These are phyloP conservation scores for Ceratobasidium sp. DNA, from an alignment of 1,284 basidiomycete genomes.

Conservation along the genomic window DNA sequence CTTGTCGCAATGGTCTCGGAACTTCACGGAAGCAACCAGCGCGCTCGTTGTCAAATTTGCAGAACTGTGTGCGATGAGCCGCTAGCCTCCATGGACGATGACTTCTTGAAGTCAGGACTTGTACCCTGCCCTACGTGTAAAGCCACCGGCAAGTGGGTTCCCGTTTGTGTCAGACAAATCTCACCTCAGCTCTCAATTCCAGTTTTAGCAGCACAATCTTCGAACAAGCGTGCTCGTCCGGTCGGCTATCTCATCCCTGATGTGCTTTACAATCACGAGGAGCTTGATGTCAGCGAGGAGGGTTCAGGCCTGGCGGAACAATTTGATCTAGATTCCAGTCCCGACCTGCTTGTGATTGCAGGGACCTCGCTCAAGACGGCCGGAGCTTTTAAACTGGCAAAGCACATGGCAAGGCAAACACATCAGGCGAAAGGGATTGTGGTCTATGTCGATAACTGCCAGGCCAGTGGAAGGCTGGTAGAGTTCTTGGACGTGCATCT, in stretches of 20 bases:
- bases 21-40: constrained; percentile 19
- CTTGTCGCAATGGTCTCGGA: neutral
- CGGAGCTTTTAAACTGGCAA: neutral
- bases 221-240: neutral
- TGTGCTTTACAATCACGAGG: constrained; percentile 7
- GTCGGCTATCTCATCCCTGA: constrained; percentile 5
- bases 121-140: neutral
- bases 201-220: neutral
- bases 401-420: neutral
- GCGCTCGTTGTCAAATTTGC: neutral
- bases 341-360: neutral
- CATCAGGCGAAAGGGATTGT: neutral
- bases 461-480: neutral
- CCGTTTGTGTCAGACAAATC: neutral
- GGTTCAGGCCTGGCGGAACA: neutral
- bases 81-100: neutral
- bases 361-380: constrained; percentile 8
- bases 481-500: constrained; percentile 6
- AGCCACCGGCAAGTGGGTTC: neutral
- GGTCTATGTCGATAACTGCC: neutral
- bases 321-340: neutral
- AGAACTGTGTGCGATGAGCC: neutral
- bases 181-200: neutral
- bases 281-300: constrained; percentile 13
- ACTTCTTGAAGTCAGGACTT: neutral